These are phyloP conservation scores for Cryptococcus wingfieldii DNA, from an alignment of 1,284 basidiomycete species.

Conservation along the genomic window DNA sequence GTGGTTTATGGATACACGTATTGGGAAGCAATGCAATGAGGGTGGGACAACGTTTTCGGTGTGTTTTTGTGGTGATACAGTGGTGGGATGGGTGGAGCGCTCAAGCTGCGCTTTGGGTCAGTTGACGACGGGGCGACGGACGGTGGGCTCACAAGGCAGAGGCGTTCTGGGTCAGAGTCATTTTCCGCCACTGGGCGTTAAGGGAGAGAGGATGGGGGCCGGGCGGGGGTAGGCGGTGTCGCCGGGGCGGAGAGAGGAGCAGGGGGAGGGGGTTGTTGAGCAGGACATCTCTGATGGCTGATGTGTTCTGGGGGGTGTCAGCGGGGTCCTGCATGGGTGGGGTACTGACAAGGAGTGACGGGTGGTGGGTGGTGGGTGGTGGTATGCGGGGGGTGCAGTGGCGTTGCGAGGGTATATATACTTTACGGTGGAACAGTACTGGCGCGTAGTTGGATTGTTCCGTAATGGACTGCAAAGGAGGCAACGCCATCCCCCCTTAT, in stretches of 20 bases:
- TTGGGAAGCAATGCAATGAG: background rate
- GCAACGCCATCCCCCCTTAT: no score
- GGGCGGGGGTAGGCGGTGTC: slow-evolving; percentile 1
- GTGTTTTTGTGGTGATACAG: background rate
- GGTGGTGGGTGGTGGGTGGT: background rate
- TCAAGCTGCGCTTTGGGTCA: background rate
- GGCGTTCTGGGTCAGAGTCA: background rate
- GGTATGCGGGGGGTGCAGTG: background rate
- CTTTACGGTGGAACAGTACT: background rate
- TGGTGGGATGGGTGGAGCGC: background rate
- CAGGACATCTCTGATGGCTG: background rate
- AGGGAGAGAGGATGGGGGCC: background rate
- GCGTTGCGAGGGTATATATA: background rate
- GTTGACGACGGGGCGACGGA: background rate
- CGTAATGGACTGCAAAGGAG: no score
- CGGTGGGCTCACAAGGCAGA: background rate
- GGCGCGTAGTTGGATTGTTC: background rate
- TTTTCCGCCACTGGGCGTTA: background rate
- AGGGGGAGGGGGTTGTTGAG: background rate
- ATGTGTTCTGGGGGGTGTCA: background rate
- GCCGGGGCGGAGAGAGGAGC: background rate
- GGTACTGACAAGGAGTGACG: background rate
- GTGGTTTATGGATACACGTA: background rate
- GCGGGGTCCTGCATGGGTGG: no score
- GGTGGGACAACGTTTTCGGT: background rate